These are phyloP conservation scores for Grosmannia huntii DNA, from an alignment of 2,329 filamentous ascomycete species.

Conservation along the genomic window DNA sequence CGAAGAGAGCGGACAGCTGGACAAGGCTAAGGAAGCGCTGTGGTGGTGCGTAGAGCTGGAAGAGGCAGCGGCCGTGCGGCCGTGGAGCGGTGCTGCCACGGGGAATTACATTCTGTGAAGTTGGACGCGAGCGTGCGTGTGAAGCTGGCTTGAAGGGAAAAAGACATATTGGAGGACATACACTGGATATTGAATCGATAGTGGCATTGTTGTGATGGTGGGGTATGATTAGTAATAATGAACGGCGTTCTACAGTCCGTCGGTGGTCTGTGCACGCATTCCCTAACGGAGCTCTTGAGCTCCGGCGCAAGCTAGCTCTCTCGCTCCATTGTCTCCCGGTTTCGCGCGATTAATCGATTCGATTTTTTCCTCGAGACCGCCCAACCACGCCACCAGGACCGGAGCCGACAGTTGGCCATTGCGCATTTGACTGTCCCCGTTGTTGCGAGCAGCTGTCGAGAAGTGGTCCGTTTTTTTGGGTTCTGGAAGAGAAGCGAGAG, in stretches of 20 bases:
- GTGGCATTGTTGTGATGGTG: neutral
- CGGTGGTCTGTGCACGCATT: neutral
- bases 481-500: neutral
- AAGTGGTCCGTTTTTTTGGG: neutral
- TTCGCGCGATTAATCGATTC: neutral
- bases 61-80: conserved; percentile 65
- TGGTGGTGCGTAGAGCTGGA: conserved; percentile 98
- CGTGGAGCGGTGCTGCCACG: conserved; percentile 59
- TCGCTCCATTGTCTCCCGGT: neutral
- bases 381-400: no score
- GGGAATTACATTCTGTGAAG: conserved; percentile 51
- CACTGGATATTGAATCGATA: no score
- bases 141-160: neutral
- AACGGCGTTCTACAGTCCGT: neutral
- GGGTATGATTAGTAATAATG: neutral
- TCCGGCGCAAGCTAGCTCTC: neutral
- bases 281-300: conserved; percentile 1
- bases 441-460: neutral
- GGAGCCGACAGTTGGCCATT: neutral
- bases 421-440: neutral
- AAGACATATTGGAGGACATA: no score
- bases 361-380: neutral
- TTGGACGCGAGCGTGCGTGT: neutral
- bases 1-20: conserved; percentile 71
- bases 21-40: conserved; percentile 81